Evolutionary conservation across 768 basidiomycete genomes (phyloP).

Genomic region (Hypsizygus marmoreus): DNA sequence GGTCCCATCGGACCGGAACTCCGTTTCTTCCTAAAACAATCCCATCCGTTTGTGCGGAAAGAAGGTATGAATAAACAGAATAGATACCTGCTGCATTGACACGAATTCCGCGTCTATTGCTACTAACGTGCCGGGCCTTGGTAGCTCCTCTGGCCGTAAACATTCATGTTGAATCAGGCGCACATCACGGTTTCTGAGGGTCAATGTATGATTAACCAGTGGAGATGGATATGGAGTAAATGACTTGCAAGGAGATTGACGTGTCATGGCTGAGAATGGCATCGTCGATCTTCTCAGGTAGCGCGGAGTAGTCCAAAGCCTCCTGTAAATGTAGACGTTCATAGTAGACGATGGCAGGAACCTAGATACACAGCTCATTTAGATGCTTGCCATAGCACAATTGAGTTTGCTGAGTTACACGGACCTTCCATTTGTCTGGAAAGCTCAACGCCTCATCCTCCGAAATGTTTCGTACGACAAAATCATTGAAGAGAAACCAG

Average conservation of each 20-base stretch:
- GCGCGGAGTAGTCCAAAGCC: conserved; percentile 59
- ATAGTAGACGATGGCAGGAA: conserved; percentile 88
- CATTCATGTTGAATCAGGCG: conserved; percentile 76
- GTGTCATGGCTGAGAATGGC: conserved; percentile 83
- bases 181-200: conserved; percentile 71
- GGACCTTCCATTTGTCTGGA: conserved; percentile 89
- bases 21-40: conserved; percentile 79
- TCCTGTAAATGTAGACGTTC: conserved; percentile 69
- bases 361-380: no score
- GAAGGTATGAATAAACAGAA: neutral
- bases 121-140: conserved; percentile 82
- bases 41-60: neutral
- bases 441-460: conserved; percentile 90
- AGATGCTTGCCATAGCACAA: conserved; percentile 21
- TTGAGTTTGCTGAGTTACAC: conserved; percentile 14
- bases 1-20: conserved; percentile 92
- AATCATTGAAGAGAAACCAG: conserved; percentile 98
- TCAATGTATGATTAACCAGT: neutral
- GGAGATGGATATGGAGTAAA: neutral
- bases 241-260: conserved; percentile 77
- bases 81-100: conserved; percentile 83
- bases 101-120: conserved; percentile 99
- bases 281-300: conserved; percentile 70
- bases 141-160: conserved; percentile 73
- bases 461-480: conserved; percentile 80